Evolutionary conservation across 805 yeast species (phyloP).

Genomic region (Jamesozyma piceae): DNA sequence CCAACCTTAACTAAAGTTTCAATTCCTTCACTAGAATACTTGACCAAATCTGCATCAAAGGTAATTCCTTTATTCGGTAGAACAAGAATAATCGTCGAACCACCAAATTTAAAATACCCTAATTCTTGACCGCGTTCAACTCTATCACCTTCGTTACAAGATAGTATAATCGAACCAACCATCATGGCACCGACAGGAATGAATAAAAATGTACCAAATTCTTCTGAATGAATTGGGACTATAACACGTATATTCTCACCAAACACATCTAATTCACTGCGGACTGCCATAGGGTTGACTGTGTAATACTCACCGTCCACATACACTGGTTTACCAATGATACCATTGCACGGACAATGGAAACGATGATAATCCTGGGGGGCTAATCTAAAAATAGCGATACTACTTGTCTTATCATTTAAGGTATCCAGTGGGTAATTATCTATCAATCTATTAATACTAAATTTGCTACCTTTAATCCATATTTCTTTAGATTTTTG

Average conservation of each 20-base stretch:
- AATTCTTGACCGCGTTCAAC: constrained; percentile 70
- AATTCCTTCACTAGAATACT: constrained; percentile 57
- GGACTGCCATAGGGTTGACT: constrained; percentile 93
- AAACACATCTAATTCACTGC: constrained; percentile 81
- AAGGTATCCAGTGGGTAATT: constrained; percentile 34
- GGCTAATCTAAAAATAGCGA: constrained; percentile 80
- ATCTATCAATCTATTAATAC: constrained; percentile 44
- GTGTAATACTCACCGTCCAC: constrained; percentile 91
- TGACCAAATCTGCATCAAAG: constrained; percentile 66
- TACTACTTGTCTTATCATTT: constrained; percentile 42
- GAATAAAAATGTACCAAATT: constrained; percentile 71
- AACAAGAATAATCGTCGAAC: constrained; percentile 70
- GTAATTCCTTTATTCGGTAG: constrained; percentile 42
- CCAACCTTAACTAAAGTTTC: constrained; percentile 88
- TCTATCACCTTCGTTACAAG: constrained; percentile 49
- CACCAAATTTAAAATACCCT: constrained; percentile 95
- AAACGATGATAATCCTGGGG: constrained; percentile 97
- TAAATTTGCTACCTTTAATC: constrained; percentile 81
- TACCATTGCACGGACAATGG: constrained; percentile 79
- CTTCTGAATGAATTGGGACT: constrained; percentile 62
- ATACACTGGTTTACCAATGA: constrained; percentile 50
- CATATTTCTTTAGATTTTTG: constrained; percentile 62
- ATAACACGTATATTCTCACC: constrained; percentile 83
- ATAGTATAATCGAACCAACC: constrained; percentile 85
- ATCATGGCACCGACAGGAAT: constrained; percentile 96